Percentiles rank a stretch among this genome's conserved stretches.
Conservation (phyloP, 495 filamentous ascomycete genomes). For the Amniculicola lignicola region DNA sequence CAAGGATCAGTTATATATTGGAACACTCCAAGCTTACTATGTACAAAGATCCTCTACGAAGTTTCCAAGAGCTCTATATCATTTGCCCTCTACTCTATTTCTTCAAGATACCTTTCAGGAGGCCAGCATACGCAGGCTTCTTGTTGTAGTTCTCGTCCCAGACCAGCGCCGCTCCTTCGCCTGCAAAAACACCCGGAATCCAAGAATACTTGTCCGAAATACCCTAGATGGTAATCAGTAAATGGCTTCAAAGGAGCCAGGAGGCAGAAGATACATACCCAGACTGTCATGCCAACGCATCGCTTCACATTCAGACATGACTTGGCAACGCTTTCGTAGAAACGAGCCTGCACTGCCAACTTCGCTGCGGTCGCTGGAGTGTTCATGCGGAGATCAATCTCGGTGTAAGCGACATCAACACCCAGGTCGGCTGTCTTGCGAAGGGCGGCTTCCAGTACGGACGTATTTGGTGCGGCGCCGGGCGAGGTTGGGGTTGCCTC, state of each 20-base stretch:
- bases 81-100: background rate
- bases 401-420: conserved; percentile 59
- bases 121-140: conserved; percentile 20
- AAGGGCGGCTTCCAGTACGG: conserved; percentile 37
- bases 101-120: conserved; percentile 7
- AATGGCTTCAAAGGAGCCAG: background rate
- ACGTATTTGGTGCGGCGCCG: conserved; percentile 55
- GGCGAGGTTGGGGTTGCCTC: conserved; percentile 45
- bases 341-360: conserved; percentile 50
- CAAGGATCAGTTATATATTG: too few species aligned
- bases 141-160: conserved; percentile 24
- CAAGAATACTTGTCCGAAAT: conserved; percentile 64
- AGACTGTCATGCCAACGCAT: conserved; percentile 72
- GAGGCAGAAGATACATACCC: conserved; percentile 40
- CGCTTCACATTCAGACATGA: conserved; percentile 59
- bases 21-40: too few species aligned
- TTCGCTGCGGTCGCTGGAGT: conserved; percentile 12
- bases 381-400: conserved; percentile 57
- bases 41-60: too few species aligned
- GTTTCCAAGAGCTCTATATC: too few species aligned
- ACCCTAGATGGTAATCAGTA: conserved; percentile 38
- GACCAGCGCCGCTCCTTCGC: conserved; percentile 22
- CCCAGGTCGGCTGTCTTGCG: conserved; percentile 9
- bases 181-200: conserved; percentile 46
- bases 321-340: conserved; percentile 61